Evolutionary conservation across 768 basidiomycete genomes (phyloP), one percentile per base, ranked within the genome.

Genomic region (Tremella yokohamensis): DNA sequence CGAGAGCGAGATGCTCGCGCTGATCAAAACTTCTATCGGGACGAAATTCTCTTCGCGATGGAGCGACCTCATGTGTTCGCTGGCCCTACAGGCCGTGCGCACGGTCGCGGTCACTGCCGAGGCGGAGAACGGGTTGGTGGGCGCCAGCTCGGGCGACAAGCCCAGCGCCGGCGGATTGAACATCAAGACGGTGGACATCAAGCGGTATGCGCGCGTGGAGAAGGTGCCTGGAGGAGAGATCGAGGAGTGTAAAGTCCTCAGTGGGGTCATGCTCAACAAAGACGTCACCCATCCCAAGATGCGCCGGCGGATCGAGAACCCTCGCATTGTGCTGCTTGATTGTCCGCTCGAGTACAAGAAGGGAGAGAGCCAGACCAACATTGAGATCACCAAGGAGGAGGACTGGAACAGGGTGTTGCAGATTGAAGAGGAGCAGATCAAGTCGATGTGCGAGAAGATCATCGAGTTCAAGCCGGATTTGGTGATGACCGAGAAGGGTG

Each of bases 261-360:
- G 82, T 53, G 94, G 96, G 47, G 87, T 99, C 54, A 91, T 99
- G 87, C 78, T 98, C 68, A 99, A 98, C 84, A 98, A 99, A 82
- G 96, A 98, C 74, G 88, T 99, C 68, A 96, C 91, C 0, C 96
- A 98, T 78, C 93, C 96, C 9, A 86, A 89, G 66, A 99, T 98
- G 96, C 81, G 94, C 54, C 78, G 96, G 56, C 81, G 90, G 64
- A 98, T 98, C 75, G 83, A 81, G 60, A 88, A 90, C 64, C 96
- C 94, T 2, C 79, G 93, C 12, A 88, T 99, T 49, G 79, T 98
- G 20, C 78, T 98, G 40, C 79, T 98, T 40, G 92, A 96, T 76
- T 98, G 93, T 76, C 92, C 93, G 9, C 79, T 97, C 56, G 94
- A 98, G 79, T 98, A 99, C 80, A 99, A 98, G 80, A 98, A 98